Evolutionary conservation across 2,329 filamentous ascomycete genomes (phyloP), one percentile per base, ranked within the genome.

Genomic region (Nakataea oryzae): DNA sequence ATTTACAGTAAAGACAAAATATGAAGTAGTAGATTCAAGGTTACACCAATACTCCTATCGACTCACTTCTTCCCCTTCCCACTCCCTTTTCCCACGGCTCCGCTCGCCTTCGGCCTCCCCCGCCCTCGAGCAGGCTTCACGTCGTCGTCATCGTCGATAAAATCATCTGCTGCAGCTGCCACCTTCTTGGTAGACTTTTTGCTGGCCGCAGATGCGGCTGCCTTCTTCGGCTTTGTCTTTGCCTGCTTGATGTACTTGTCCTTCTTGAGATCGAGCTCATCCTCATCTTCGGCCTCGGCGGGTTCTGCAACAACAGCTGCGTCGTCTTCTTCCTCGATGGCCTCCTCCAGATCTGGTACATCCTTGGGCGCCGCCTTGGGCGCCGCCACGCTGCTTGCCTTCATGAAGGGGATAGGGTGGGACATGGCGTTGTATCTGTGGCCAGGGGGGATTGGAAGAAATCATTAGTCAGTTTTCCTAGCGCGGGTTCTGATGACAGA

Each of bases 231-330:
- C 79, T 81, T 91, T 66, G 84, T 86, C 80, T 96, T 97, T 14
- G 93, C 91, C 71, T 89, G 83, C 74, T 95, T 96, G 72, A 97
- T 93, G 70, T 96, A 97, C 74, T 97, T 97, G 75, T 99, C 95
- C 72, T 93, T 96, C 70, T 89, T 91, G 60, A 97, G 74, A 71
- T 96, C 91, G n/a, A 86, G 77, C 61, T 92, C 89, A 21, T 91
- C 89, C 14, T 91, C 88, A 0, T 90, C 88, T 4, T 87, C 87
- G 1, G 81, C 85, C 55, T 86, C 84, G 1, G 76, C 82, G 3
- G 78, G 72, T 47, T 84, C 82, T 1, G 85, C 75, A 30, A 79
- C 76, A 41, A 86, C 86, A n/a, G 81, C 87, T 26, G 87, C 89
- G 57, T 95, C 92, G 60, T 96, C 93, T 6, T 91, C 92, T 68